Conservation (phyloP, 768 basidiomycete genomes). For the Pleurotus platypus region DNA sequence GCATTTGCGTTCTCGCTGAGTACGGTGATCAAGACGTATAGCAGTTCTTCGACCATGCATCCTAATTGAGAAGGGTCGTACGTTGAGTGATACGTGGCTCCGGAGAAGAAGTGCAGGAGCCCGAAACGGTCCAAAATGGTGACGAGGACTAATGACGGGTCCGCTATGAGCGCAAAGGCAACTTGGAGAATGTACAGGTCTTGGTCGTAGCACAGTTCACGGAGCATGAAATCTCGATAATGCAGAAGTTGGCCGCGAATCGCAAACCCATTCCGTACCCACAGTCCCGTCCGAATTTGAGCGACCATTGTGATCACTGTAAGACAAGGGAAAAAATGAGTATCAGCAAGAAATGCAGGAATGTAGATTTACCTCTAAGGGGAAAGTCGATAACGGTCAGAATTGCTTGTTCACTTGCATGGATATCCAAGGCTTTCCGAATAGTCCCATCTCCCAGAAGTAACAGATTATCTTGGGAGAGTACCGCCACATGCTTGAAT, state of each 20-base stretch:
- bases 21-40: slow-evolving; percentile 85
- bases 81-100: slow-evolving; percentile 48
- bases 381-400: slow-evolving; percentile 86
- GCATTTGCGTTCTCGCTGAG: slow-evolving; percentile 80
- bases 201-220: slow-evolving; percentile 96
- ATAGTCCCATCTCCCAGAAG: slow-evolving; percentile 52
- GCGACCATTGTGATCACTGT: slow-evolving; percentile 87
- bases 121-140: slow-evolving; percentile 90
- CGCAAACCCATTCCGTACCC: slow-evolving; percentile 96
- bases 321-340: not conserved
- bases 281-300: slow-evolving; percentile 91
- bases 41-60: slow-evolving; percentile 88
- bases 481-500: slow-evolving; percentile 74
- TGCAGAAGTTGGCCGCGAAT: slow-evolving; percentile 94
- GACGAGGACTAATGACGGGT: slow-evolving; percentile 76
- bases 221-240: slow-evolving; percentile 93
- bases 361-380: slow-evolving; percentile 61
- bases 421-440: slow-evolving; percentile 56
- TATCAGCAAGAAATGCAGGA: not conserved
- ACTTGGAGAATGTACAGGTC: slow-evolving; percentile 88
- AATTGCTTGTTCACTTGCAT: slow-evolving; percentile 64
- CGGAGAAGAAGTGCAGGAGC: slow-evolving; percentile 75
- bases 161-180: slow-evolving; percentile 65
- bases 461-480: slow-evolving; percentile 51
- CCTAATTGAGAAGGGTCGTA: slow-evolving; percentile 73